phyloP scores from a whole-genome alignment of 495 filamentous ascomycete genomes.

The Viridothelium virens region DNA sequence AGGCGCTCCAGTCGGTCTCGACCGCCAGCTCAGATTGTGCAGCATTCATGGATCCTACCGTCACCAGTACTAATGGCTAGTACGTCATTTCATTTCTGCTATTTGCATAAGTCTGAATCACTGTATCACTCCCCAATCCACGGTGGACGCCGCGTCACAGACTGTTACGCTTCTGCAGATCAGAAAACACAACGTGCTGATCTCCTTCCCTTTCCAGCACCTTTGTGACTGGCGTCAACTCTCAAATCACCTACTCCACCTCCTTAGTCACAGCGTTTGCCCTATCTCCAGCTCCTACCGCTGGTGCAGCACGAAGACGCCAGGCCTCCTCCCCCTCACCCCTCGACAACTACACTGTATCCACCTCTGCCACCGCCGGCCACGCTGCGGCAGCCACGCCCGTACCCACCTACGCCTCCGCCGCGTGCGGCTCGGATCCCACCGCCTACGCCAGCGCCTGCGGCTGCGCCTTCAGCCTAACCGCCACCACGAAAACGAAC shows the following conservation, averaged over 20 bases:
- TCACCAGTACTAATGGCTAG: background rate
- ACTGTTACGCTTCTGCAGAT: background rate
- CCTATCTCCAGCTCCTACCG: background rate
- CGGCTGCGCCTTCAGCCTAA: background rate
- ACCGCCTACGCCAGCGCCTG: background rate
- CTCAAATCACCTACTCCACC: background rate
- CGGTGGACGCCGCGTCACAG: background rate
- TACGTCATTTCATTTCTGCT: background rate
- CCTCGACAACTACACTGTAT: background rate
- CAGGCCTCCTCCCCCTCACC: background rate
- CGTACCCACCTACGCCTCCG: background rate
- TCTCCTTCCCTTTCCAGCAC: background rate
- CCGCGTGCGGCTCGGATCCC: background rate
- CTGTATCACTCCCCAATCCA: background rate
- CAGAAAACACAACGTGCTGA: background rate
- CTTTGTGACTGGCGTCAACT: background rate
- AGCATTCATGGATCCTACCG: background rate
- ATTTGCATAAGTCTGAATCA: background rate
- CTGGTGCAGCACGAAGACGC: background rate
- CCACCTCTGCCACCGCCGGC: background rate
- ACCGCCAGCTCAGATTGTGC: constrained; percentile 1
- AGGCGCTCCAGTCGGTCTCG: constrained; percentile 1
- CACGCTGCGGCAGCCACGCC: background rate
- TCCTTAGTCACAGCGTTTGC: background rate
- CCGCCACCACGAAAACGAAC: background rate